These are phyloP conservation scores for Carex kokanica DNA, from an alignment of 176 grass and related monocot species.

Conservation along the genomic window DNA sequence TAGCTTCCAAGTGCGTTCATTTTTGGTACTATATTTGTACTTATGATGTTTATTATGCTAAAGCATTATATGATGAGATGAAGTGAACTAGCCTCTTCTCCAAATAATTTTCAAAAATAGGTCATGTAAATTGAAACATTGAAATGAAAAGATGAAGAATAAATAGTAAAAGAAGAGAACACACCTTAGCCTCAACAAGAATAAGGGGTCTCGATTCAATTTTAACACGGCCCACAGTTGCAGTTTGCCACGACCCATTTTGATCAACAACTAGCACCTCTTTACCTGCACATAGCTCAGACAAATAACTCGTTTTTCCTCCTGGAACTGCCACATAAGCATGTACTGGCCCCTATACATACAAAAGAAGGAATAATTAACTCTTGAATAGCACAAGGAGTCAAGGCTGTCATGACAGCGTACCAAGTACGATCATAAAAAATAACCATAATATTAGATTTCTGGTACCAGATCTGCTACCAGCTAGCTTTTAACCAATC, in stretches of 20 bases:
- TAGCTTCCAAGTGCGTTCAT: background rate
- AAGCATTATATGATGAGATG: background rate
- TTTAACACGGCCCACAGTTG: constrained; percentile 84
- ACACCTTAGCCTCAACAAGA: constrained; percentile 92
- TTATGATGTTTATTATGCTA: background rate
- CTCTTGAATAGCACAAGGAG: background rate
- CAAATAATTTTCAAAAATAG: background rate
- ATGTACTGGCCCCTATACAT: constrained; percentile 76
- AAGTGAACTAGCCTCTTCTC: background rate
- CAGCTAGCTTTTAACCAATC: background rate
- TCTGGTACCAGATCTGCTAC: background rate
- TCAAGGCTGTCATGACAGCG: background rate
- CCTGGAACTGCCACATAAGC: constrained; percentile 79
- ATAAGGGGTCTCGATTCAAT: constrained; percentile 91
- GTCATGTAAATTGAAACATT: background rate
- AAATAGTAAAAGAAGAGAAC: background rate
- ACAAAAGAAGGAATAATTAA: constrained; percentile 12
- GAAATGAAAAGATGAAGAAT: background rate
- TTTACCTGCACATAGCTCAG: constrained; percentile 71
- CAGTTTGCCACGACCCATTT: constrained; percentile 62
- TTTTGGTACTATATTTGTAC: background rate
- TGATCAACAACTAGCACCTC: constrained; percentile 66
- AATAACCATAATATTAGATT: background rate
- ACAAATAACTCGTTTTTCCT: constrained; percentile 86
- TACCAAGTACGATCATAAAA: background rate